Evolutionary conservation across 768 basidiomycete genomes (phyloP).

Genomic region (Pisolithus marmoratus): DNA sequence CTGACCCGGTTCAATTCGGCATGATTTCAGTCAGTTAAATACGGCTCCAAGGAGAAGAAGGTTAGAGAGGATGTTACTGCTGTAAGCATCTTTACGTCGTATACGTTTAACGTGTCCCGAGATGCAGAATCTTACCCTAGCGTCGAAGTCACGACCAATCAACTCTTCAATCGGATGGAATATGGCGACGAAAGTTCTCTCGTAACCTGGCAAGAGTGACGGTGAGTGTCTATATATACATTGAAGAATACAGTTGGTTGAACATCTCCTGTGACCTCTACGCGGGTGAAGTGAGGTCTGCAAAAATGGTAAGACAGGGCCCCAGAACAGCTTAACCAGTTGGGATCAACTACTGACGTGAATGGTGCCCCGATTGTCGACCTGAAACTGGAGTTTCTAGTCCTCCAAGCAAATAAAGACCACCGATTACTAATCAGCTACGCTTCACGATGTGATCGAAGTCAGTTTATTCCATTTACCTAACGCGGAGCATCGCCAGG

Average conservation of each 20-base stretch:
- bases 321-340: slow-evolving; percentile 58
- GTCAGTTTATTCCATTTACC: too few relatives aligned
- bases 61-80: slow-evolving; percentile 79
- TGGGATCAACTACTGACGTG: slow-evolving; percentile 69
- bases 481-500: too few relatives aligned
- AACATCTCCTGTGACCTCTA: slow-evolving; percentile 92
- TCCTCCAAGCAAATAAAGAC: too few relatives aligned
- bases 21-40: slow-evolving; percentile 87
- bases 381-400: too few relatives aligned
- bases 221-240: slow-evolving; percentile 91
- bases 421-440: too few relatives aligned
- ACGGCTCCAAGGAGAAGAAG: too few relatives aligned
- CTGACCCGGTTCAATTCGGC: slow-evolving; percentile 50
- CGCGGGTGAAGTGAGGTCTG: slow-evolving; percentile 81
- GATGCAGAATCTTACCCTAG: slow-evolving; percentile 69
- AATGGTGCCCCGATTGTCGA: slow-evolving; percentile 85
- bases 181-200: slow-evolving; percentile 78
- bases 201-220: slow-evolving; percentile 86
- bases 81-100: slow-evolving; percentile 84
- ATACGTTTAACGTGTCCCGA: slow-evolving; percentile 89
- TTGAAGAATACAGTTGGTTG: slow-evolving; percentile 78
- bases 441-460: too few relatives aligned
- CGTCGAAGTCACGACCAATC: slow-evolving; percentile 70
- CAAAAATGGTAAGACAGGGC: slow-evolving; percentile 68
- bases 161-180: slow-evolving; percentile 94